phyloP scores from a whole-genome alignment of 345 rosid genomes.

The Clausena lansium region DNA sequence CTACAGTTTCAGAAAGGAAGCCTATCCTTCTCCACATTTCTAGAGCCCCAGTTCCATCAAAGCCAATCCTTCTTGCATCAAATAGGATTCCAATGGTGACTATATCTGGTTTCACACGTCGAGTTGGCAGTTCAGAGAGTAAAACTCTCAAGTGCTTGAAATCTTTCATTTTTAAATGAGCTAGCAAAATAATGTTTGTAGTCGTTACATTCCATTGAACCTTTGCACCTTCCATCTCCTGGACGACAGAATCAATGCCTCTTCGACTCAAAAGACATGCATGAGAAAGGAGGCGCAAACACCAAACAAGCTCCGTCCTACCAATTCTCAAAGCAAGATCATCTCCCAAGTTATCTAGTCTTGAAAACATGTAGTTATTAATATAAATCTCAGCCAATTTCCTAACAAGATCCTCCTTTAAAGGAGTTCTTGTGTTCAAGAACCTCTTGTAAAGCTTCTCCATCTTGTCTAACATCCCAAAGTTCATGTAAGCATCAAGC shows the following conservation, averaged over 20 bases:
- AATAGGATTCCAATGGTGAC: slow-evolving; percentile 61
- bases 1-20: slow-evolving; percentile 45
- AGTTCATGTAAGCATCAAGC: slow-evolving; percentile 62
- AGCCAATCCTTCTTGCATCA: slow-evolving; percentile 41
- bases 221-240: slow-evolving; percentile 51
- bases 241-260: slow-evolving; percentile 53
- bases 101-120: slow-evolving; percentile 55
- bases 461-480: slow-evolving; percentile 58
- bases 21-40: slow-evolving; percentile 53
- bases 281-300: slow-evolving; percentile 56
- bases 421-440: slow-evolving; percentile 24
- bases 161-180: slow-evolving; percentile 56
- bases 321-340: slow-evolving; percentile 43
- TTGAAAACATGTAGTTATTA: slow-evolving; percentile 62
- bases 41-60: slow-evolving; percentile 35
- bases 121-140: slow-evolving; percentile 28
- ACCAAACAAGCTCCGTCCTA: slow-evolving; percentile 54
- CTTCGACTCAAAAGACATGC: slow-evolving; percentile 57
- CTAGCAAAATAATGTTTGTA: slow-evolving; percentile 47
- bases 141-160: slow-evolving; percentile 38
- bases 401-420: slow-evolving; percentile 54
- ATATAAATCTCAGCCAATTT: slow-evolving; percentile 62
- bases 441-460: slow-evolving; percentile 44
- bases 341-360: slow-evolving; percentile 51
- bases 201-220: slow-evolving; percentile 50